Evolutionary conservation across 768 basidiomycete genomes (phyloP).

Genomic region (Mrakia blollopis): DNA sequence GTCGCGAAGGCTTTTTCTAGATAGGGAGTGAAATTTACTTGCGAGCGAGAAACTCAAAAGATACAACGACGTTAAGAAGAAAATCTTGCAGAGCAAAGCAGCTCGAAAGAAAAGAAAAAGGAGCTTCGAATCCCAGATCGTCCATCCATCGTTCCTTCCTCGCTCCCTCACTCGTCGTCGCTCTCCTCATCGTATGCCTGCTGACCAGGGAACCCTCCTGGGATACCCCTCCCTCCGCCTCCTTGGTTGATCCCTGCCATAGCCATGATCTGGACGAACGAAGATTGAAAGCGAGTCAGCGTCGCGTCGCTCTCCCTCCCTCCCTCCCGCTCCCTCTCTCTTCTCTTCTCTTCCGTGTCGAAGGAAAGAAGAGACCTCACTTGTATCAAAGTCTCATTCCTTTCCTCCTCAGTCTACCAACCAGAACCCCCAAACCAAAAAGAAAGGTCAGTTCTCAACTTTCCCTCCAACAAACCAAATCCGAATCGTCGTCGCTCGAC

Average conservation of each 20-base stretch:
- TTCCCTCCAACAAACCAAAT: conserved; percentile 29
- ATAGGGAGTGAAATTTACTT: too few relatives aligned
- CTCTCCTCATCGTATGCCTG: not conserved
- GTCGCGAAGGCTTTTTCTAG: too few relatives aligned
- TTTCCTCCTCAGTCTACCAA: conserved; percentile 34
- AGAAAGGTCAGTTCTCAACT: conserved; percentile 29
- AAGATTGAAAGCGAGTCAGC: not conserved
- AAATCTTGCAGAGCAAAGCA: too few relatives aligned
- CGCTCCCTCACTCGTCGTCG: not conserved
- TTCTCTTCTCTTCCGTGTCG: not conserved
- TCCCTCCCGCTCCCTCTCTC: too few relatives aligned
- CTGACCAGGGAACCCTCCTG: conserved; percentile 33
- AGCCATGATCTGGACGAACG: conserved; percentile 14
- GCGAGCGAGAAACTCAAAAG: too few relatives aligned
- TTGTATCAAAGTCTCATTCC: conserved; percentile 36
- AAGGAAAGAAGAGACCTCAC: conserved; percentile 32
- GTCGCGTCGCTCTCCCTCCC: not conserved
- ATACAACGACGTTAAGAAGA: too few relatives aligned
- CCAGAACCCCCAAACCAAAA: too few relatives aligned
- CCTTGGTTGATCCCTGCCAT: conserved; percentile 23
- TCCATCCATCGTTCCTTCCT: too few relatives aligned
- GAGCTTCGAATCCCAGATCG: too few relatives aligned
- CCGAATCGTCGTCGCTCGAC: not conserved
- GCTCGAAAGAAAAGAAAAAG: too few relatives aligned
- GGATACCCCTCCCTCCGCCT: conserved; percentile 6